A percentile compares a stretch with the other conserved stretches of the same genome.
phyloP scores from a whole-genome alignment of 148 eudicot species.

The Talinum fruticosum region DNA sequence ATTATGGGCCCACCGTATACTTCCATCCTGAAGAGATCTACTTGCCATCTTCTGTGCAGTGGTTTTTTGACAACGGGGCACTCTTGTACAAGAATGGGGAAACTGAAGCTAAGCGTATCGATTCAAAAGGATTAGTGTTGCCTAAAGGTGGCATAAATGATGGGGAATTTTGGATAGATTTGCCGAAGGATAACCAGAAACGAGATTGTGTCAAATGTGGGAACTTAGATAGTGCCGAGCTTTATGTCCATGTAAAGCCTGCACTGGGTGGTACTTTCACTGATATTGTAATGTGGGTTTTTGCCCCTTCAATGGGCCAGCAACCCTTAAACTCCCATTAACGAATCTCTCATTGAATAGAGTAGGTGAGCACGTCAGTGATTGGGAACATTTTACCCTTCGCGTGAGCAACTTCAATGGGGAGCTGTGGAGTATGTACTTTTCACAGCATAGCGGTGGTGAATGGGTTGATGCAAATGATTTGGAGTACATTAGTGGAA shows the following conservation, averaged over 20 bases:
- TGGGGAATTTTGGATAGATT: slow-evolving; percentile 77
- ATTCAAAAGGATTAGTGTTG: slow-evolving; percentile 63
- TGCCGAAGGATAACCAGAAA: slow-evolving; percentile 54
- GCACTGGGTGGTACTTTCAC: slow-evolving; percentile 92
- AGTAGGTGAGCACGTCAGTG: slow-evolving; percentile 83
- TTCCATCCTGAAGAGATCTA: slow-evolving; percentile 85
- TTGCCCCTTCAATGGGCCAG: slow-evolving; percentile 92
- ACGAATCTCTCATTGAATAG: slow-evolving; percentile 39
- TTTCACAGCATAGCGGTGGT: slow-evolving; percentile 87
- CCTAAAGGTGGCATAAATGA: slow-evolving; percentile 75
- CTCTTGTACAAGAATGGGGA: slow-evolving; percentile 51
- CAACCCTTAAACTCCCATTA: slow-evolving; percentile 67
- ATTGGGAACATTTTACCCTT: slow-evolving; percentile 95
- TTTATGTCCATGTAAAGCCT: slow-evolving; percentile 88
- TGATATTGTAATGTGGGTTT: slow-evolving; percentile 95
- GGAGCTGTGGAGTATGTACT: slow-evolving; percentile 68
- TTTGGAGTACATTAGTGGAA: slow-evolving; percentile 68
- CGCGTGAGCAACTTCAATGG: slow-evolving; percentile 86
- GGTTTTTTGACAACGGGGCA: slow-evolving; percentile 92
- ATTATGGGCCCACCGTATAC: slow-evolving; percentile 81
- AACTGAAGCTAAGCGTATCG: slow-evolving; percentile 46
- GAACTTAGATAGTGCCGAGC: slow-evolving; percentile 69
- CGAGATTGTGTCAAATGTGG: slow-evolving; percentile 51
- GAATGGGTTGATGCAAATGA: slow-evolving; percentile 64
- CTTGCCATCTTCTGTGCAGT: slow-evolving; percentile 83